A percentile compares a stretch with the other conserved stretches of the same genome.
Conservation (phyloP, 768 basidiomycete species). For the Tulasnella sp. region DNA sequence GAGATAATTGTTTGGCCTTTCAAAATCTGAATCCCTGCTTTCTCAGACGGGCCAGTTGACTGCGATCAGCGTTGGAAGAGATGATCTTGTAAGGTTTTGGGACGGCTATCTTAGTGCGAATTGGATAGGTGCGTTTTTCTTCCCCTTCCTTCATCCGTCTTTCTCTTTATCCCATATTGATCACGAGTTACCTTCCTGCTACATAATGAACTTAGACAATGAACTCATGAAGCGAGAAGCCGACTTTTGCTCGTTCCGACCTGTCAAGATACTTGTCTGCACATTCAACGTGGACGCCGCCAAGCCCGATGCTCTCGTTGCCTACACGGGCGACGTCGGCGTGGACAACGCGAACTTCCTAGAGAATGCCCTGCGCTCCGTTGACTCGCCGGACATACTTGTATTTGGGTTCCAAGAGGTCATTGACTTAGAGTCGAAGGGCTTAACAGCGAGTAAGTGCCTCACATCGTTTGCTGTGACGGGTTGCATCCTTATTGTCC, state of each 20-base stretch:
- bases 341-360: conserved; percentile 70
- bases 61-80: conserved; percentile 66
- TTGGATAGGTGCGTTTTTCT: conserved; percentile 64
- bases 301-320: conserved; percentile 57
- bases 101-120: conserved; percentile 78
- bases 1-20: background rate
- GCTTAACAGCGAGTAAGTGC: conserved; percentile 62
- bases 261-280: conserved; percentile 65
- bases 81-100: conserved; percentile 70
- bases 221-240: conserved; percentile 65
- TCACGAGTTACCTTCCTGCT: background rate
- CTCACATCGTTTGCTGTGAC: background rate
- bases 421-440: conserved; percentile 88
- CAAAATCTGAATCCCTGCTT: background rate
- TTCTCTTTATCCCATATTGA: too few relatives aligned
- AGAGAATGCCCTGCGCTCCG: conserved; percentile 59
- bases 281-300: conserved; percentile 92
- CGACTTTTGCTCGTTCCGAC: conserved; percentile 68
- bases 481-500: background rate
- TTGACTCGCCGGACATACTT: conserved; percentile 76
- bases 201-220: conserved; percentile 42
- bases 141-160: too few relatives aligned
- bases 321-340: conserved; percentile 30
- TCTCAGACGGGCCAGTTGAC: conserved; percentile 36
- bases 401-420: conserved; percentile 94